Base-by-base conservation (phyloP, 257 asterid genomes). In the Echium plantagineum region DNA sequence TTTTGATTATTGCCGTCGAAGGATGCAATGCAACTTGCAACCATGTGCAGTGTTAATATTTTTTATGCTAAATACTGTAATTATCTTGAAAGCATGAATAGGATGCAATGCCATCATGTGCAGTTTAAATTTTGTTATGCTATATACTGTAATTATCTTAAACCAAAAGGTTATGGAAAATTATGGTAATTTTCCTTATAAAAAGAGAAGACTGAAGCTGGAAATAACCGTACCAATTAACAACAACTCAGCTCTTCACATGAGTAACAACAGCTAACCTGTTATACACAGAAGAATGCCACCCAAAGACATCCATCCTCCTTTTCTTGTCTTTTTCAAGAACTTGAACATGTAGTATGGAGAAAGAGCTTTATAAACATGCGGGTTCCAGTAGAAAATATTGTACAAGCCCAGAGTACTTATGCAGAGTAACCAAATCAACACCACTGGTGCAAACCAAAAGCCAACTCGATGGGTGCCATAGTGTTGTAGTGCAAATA, bases 251-350 rank as follows among this genome's bases (percentile, higher is more conserved):
- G 30, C 17, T 9, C 30, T 53, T 52, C 47, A 22, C 55, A 32
- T 20, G 32, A 21, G 59, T 56, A 26, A 21, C 24, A 9, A 17
- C 31, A 20, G 16, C 51, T 72, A 80, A 90, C 98, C 98, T 67
- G 98, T 90, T 63, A 90, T 90, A 83, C 98, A 90, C 69, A 90
- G 73, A 31, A 90, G 91, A 60, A 91, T 85, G 58, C 98, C 98
- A 55, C 98, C 98, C 71, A 91, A 72, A 65, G 98, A 91, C 98
- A 87, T 91, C 98, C 98, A 91, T 57, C 98, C 98, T 20, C 91
- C 76, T 75, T 80, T 82, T 63, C 85, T 80, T n/a, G 98, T 91
- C 84, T 91, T 91, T 81, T 85, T 91, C 81, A 91, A 66, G 71
- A 91, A 91, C 74, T 57, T 78, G 32, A 82, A 66, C 98, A 91